Conservation (phyloP, 2,329 filamentous ascomycete genomes). For the Cladosporium sp. region DNA sequence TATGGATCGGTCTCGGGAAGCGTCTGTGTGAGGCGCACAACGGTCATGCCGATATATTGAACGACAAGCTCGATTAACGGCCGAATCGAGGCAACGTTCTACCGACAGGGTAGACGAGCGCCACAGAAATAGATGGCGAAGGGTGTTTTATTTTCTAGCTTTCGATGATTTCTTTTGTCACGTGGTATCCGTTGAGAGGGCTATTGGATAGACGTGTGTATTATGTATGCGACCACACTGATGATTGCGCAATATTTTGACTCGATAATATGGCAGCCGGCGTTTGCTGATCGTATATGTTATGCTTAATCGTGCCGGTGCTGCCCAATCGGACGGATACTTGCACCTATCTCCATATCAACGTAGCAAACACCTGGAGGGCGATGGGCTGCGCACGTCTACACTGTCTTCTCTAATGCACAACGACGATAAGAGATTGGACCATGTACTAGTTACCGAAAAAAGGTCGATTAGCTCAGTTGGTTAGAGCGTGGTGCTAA, state of each 20-base stretch:
- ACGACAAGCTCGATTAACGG: neutral
- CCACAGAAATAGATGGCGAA: neutral
- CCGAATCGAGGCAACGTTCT: neutral
- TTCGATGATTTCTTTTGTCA: neutral
- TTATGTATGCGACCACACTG: neutral
- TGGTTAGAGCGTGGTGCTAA: slow-evolving; percentile 22
- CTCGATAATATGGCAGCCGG: neutral
- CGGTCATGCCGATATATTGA: neutral
- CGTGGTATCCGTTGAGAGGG: neutral
- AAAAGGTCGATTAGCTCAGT: slow-evolving; percentile 13
- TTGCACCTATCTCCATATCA: neutral
- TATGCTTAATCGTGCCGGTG: neutral
- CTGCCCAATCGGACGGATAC: neutral
- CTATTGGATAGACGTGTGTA: neutral
- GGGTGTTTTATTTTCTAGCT: neutral
- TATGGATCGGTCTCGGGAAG: slow-evolving; percentile 6
- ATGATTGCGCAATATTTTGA: neutral
- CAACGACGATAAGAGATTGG: too few relatives aligned
- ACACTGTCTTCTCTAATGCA: too few relatives aligned
- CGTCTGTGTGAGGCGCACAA: slow-evolving; percentile 4
- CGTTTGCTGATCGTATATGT: neutral
- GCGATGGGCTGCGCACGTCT: neutral
- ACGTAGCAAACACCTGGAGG: neutral
- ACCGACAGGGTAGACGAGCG: neutral
- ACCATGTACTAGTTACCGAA: too few relatives aligned